Base-by-base conservation (phyloP, 495 filamentous ascomycete genomes). In the Annulohypoxylon moriforme region DNA sequence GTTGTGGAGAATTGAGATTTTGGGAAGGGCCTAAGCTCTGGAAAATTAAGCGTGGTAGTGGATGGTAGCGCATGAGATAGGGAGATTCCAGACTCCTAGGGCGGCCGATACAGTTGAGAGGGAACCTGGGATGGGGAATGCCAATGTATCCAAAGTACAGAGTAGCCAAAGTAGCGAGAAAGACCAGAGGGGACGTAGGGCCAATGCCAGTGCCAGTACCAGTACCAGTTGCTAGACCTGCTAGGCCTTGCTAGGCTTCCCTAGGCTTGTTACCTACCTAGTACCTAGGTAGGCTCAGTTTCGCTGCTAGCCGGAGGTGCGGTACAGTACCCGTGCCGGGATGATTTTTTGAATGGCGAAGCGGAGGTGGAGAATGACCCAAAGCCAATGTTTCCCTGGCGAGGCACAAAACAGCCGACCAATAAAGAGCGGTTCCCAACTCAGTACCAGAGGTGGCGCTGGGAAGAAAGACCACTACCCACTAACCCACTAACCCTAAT, bases 1-100 rank as follows among this genome's bases (percentile, higher is more conserved):
- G 67, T 69, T 68, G 73, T 75, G 69, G 73, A 71, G 72, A 71
- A 69, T 69, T 73, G 65, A 75, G 61, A 69, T 68, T 76, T 70
- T 65, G 62, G 70, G 56, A 53, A 57, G 60, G 71, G 57, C 65
- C 69, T 73, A 65, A 72, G 73, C 69, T 73, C 67, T 69, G 64
- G 69, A 75, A 73, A 69, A 66, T 66, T 69, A 73, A 66, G 66
- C 65, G 71, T 66, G 64, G 65, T 65, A 66, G 31, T 6, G 60
- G 64, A 65, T 18, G 38, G 70, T 73, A 73, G 64, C 65, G 70
- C 70, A 73, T 68, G 55, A 68, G 70, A 73, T 72, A 72, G 69
- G 69, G 69, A 72, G 63, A 72, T 72, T 72, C 69, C 64, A 72
- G 69, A 72, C 64, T 72, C 64, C 56, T 59, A 67, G 47, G 36